Conservation (phyloP, 2,329 filamentous ascomycete genomes). For the Penicillium sp. region DNA sequence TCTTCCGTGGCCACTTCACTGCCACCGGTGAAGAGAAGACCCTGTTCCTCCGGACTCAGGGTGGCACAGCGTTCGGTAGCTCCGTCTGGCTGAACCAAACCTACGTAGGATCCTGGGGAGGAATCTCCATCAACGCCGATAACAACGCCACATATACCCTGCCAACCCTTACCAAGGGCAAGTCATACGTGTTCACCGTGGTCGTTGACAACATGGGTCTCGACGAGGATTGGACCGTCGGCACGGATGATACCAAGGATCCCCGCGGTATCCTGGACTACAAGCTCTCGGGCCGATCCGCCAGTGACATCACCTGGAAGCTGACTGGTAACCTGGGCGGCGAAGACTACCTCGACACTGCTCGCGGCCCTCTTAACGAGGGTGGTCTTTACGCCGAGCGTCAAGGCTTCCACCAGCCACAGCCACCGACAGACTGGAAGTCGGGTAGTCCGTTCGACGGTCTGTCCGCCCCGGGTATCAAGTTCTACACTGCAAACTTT, state of each 20-base stretch:
- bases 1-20: conserved; percentile 71
- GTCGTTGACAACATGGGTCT: conserved; percentile 74
- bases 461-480: conserved; percentile 52
- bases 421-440: conserved; percentile 44
- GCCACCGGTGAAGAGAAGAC: conserved; percentile 62
- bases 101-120: conserved; percentile 66
- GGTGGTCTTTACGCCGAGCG: conserved; percentile 59
- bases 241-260: conserved; percentile 59
- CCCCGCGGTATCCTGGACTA: conserved; percentile 58
- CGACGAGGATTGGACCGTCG: conserved; percentile 65
- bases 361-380: conserved; percentile 60
- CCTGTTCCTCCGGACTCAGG: conserved; percentile 63
- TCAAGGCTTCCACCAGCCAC: conserved; percentile 58
- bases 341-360: conserved; percentile 55
- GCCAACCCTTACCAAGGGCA: conserved; percentile 54
- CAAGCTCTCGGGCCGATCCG: conserved; percentile 41
- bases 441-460: conserved; percentile 40
- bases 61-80: conserved; percentile 68
- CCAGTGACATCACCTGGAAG: conserved; percentile 52
- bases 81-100: conserved; percentile 66
- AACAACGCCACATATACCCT: conserved; percentile 61
- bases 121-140: conserved; percentile 52
- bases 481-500: conserved; percentile 56
- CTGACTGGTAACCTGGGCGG: conserved; percentile 62
- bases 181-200: conserved; percentile 65